Conservation (phyloP, 2,329 filamentous ascomycete genomes). For the Pseudogymnoascus sp. region DNA sequence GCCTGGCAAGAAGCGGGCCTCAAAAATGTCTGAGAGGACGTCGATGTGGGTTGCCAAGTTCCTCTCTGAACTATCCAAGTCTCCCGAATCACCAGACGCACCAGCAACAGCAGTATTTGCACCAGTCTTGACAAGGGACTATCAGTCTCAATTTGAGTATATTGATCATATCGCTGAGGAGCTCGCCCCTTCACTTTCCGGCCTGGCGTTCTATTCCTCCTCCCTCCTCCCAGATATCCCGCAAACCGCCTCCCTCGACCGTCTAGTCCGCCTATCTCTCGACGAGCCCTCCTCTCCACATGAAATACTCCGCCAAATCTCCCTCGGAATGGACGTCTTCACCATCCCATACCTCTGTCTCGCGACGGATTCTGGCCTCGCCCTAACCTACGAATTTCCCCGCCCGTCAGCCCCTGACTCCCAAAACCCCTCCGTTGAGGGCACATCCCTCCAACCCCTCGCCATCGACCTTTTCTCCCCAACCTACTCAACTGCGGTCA, state of each 20-base stretch:
- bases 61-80: constrained; percentile 38
- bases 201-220: constrained; percentile 71
- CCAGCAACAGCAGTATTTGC: constrained; percentile 43
- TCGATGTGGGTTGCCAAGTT: constrained; percentile 71
- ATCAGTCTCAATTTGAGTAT: constrained; percentile 70
- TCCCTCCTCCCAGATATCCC: constrained; percentile 60
- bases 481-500: constrained; percentile 50
- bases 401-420: constrained; percentile 21
- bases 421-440: constrained; percentile 6
- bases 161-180: constrained; percentile 61
- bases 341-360: constrained; percentile 65
- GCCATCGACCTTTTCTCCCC: constrained; percentile 71
- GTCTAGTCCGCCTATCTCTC: constrained; percentile 66
- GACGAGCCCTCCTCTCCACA: constrained; percentile 63
- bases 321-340: constrained; percentile 71
- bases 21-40: constrained; percentile 79
- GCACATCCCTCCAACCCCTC: constrained; percentile 39
- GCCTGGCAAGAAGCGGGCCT: constrained; percentile 61
- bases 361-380: constrained; percentile 76
- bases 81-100: constrained; percentile 25
- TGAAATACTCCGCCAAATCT: constrained; percentile 65
- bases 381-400: constrained; percentile 70
- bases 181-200: constrained; percentile 48
- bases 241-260: constrained; percentile 41
- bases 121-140: constrained; percentile 65